phyloP scores from a whole-genome alignment of 225 moss, liverwort and hornwort genomes.

The Polytrichum formosum region DNA sequence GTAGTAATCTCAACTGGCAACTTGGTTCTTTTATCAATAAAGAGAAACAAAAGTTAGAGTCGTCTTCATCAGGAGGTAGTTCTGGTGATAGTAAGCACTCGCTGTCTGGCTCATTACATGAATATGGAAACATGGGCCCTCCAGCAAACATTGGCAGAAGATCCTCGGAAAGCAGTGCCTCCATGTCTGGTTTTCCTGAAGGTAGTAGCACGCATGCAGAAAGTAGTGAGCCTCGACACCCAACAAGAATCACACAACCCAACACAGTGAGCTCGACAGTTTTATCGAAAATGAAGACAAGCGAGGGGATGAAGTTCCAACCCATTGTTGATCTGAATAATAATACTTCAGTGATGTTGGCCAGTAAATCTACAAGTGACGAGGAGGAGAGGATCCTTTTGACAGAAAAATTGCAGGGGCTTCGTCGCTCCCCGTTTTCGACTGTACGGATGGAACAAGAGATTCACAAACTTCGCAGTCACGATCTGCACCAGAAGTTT shows the following conservation, averaged over 20 bases:
- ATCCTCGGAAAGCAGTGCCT: constrained; percentile 13
- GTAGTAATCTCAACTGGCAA: constrained; percentile 15
- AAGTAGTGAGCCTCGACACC: constrained; percentile 4
- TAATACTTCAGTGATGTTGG: not conserved
- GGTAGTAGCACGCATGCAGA: not conserved
- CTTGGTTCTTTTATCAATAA: constrained; percentile 22
- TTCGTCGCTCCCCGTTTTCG: not conserved
- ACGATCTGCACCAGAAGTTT: constrained; percentile 13
- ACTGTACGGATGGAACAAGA: constrained; percentile 9
- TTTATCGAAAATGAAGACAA: constrained; percentile 8
- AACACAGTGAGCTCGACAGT: constrained; percentile 10
- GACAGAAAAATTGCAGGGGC: not conserved
- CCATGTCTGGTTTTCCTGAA: constrained; percentile 10
- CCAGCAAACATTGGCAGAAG: not conserved
- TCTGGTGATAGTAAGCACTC: constrained; percentile 5
- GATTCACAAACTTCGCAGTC: constrained; percentile 1
- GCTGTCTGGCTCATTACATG: not conserved
- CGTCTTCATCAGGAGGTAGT: constrained; percentile 11
- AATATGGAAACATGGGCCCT: constrained; percentile 1
- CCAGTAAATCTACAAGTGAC: not conserved
- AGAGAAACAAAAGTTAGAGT: constrained; percentile 23
- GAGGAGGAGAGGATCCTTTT: not conserved
- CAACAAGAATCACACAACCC: not conserved
- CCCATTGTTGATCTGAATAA: not conserved
- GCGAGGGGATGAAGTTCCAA: not conserved